Conservation (phyloP, 148 eudicot species). For the Chenopodium album region DNA sequence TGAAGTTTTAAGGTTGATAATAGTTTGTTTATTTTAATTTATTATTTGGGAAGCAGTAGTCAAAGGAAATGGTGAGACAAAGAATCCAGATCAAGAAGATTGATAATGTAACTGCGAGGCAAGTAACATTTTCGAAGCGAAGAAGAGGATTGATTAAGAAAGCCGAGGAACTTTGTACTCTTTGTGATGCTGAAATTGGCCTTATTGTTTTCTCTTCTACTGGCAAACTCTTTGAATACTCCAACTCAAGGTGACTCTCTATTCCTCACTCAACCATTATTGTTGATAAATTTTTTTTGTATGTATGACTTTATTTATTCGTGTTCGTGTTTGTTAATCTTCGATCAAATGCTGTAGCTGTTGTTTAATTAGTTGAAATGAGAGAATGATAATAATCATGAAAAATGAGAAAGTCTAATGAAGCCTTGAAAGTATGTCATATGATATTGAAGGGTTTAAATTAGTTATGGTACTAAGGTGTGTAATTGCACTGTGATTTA, state of each 20-base stretch:
- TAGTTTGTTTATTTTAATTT: neutral
- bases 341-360: neutral
- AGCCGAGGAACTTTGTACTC: conserved; percentile 41
- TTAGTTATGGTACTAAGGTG: neutral
- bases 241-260: conserved; percentile 30
- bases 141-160: conserved; percentile 48
- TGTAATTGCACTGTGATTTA: neutral
- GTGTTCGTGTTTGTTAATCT: neutral
- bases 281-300: neutral
- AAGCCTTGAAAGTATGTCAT: neutral
- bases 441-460: neutral
- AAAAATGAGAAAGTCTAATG: neutral
- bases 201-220: conserved; percentile 48
- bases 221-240: conserved; percentile 41
- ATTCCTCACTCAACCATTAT: neutral
- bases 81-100: conserved; percentile 49
- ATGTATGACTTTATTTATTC: neutral
- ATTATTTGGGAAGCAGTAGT: neutral
- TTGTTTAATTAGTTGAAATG: too few species aligned
- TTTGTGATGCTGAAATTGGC: conserved; percentile 49
- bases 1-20: neutral
- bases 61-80: conserved; percentile 37
- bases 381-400: neutral
- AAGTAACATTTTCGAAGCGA: conserved; percentile 47
- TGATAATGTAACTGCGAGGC: conserved; percentile 40